phyloP scores from a whole-genome alignment of 2,329 filamentous ascomycete genomes.

The Colletotrichum sp. region DNA sequence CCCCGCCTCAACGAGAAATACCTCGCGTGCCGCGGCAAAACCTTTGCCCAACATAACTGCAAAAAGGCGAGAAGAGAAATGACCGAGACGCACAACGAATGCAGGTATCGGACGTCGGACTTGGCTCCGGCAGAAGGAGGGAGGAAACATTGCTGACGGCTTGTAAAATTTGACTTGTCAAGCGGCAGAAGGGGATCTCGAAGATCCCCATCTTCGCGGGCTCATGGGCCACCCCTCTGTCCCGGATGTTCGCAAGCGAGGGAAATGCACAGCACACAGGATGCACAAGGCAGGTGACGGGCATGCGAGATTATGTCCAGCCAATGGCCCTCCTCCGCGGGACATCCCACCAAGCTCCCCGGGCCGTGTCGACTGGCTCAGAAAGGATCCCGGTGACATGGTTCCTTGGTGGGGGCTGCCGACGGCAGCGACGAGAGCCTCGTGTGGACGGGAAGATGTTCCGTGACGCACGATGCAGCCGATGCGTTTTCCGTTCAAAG shows the following conservation, averaged over 20 bases:
- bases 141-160: neutral
- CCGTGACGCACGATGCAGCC: neutral
- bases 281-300: neutral
- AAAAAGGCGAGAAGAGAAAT: neutral
- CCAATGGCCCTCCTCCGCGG: neutral
- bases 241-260: neutral
- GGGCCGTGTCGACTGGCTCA: neutral
- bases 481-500: neutral
- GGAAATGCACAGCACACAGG: neutral
- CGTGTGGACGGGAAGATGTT: neutral
- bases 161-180: neutral
- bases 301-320: neutral
- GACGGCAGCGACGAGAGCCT: neutral
- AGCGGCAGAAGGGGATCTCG: neutral
- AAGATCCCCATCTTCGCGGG: neutral
- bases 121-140: neutral
- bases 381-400: neutral
- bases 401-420: neutral
- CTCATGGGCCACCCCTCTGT: neutral
- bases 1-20: neutral
- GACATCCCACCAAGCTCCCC: neutral
- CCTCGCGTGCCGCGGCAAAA: neutral
- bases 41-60: neutral
- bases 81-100: neutral
- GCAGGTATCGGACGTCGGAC: neutral